These are phyloP conservation scores for Pythium periplocum DNA, from an alignment of 352 stramenopile species.

Conservation along the genomic window DNA sequence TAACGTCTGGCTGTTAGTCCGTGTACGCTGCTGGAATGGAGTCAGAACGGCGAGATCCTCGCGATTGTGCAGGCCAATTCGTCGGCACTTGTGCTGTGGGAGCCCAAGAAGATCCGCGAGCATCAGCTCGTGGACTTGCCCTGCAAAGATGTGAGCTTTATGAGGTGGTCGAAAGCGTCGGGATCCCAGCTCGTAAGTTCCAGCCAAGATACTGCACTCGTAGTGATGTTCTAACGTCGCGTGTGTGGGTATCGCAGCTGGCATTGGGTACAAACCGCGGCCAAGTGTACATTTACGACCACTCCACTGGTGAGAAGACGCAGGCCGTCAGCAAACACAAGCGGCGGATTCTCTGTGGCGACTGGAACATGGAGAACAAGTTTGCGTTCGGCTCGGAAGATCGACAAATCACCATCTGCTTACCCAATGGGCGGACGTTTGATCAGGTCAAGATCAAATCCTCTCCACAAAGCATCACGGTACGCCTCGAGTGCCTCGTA, in stretches of 20 bases:
- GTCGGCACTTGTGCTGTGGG: slow-evolving; percentile 63
- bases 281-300: slow-evolving; percentile 78
- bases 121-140: slow-evolving; percentile 64
- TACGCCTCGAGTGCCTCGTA: slow-evolving; percentile 6
- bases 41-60: slow-evolving; percentile 54
- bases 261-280: slow-evolving; percentile 68
- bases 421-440: slow-evolving; percentile 51
- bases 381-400: slow-evolving; percentile 81
- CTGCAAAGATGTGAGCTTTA: slow-evolving; percentile 70
- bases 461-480: slow-evolving; percentile 58
- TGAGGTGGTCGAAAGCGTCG: slow-evolving; percentile 76
- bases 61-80: slow-evolving; percentile 78
- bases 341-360: slow-evolving; percentile 66
- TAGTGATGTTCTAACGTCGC: too few relatives aligned
- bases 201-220: not conserved
- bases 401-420: slow-evolving; percentile 71
- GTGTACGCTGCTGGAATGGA: slow-evolving; percentile 76
- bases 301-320: slow-evolving; percentile 39
- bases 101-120: slow-evolving; percentile 50
- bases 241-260: slow-evolving; percentile 21
- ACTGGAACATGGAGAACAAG: slow-evolving; percentile 79
- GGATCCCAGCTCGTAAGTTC: slow-evolving; percentile 39
- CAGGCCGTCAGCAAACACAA: slow-evolving; percentile 75
- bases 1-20: slow-evolving; percentile 19
- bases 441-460: slow-evolving; percentile 79